A percentile compares a stretch with the other conserved stretches of the same genome.
These are phyloP conservation scores for Beauveria australis DNA, from an alignment of 2,329 filamentous ascomycete genomes.

Conservation along the genomic window DNA sequence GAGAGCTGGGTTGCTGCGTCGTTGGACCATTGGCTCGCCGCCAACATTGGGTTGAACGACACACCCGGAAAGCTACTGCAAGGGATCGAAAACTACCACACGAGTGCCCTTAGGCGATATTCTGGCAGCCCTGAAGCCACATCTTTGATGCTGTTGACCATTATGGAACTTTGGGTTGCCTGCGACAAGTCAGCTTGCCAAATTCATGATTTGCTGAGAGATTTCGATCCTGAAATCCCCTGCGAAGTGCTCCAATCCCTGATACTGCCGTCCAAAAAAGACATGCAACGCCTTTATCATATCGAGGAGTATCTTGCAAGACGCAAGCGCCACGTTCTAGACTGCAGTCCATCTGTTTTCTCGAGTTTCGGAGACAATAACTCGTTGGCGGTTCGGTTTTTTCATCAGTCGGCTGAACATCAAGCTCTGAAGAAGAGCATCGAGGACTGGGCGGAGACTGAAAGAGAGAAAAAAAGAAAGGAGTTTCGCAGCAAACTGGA, in stretches of 20 bases:
- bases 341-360: background rate
- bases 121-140: constrained; percentile 30
- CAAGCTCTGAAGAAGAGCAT: background rate
- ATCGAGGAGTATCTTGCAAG: constrained; percentile 38
- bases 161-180: constrained; percentile 50
- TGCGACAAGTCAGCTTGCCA: constrained; percentile 39
- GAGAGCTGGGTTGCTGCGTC: constrained; percentile 39
- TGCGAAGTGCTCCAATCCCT: constrained; percentile 31
- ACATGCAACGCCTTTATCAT: constrained; percentile 35
- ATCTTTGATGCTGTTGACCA: constrained; percentile 47
- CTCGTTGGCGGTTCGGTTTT: background rate
- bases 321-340: background rate
- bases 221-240: constrained; percentile 40
- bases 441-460: background rate
- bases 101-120: constrained; percentile 24
- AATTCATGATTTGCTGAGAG: constrained; percentile 29
- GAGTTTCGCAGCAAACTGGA: background rate
- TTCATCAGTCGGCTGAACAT: background rate
- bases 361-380: background rate
- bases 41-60: constrained; percentile 11
- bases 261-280: constrained; percentile 31
- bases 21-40: constrained; percentile 30
- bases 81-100: constrained; percentile 27
- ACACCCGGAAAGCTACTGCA: constrained; percentile 22
- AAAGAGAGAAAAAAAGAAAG: background rate